Evolutionary conservation across 352 stramenopile genomes (phyloP), one percentile per base, ranked within the genome.

Genomic region (Globisporangium recalcitrans): DNA sequence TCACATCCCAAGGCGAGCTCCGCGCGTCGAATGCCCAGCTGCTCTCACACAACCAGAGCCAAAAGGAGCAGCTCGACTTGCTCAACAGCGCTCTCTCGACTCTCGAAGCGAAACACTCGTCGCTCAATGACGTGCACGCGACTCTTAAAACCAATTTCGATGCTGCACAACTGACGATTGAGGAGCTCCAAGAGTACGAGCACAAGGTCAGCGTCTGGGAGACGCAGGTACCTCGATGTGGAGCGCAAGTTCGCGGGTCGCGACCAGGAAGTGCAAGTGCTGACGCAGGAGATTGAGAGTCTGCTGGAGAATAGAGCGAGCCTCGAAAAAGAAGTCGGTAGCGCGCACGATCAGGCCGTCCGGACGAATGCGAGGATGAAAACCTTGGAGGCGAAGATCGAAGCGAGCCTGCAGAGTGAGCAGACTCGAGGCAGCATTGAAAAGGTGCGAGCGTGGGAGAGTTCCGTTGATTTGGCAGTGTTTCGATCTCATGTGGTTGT

Each of bases 291-390:
- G 27, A 34, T 67, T 8, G 56, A 75, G 38, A 38, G 64, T 24
- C 38, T 66, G 38, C 46, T 67, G 3, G 40, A 67, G 31, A 64
- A 64, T 2, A 73, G 81, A 26, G 66, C 63, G 46, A 32, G 38
- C 24, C 32, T 88, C 10, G 74, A 88, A 44, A 47, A 49, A 3
- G 78, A 88, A 22, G 21, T 88, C 4, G 21, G 36, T 3, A 52
- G 61, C 3, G 65, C 71, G 3, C 78, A 88, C 32, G 73, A 85
- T 31, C 67, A 81, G 49, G 27, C 83, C n/a, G 86, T 86, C 34
- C 65, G 62, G 46, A 71, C 76, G 51, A 82, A 67, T 14, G 78
- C 64, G 4, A 60, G 64, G 1, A 70, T 85, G 63, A 77, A 71
- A 40, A 70, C 73, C 8, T 74, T 85, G 69, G 74, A 85, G 47